Percentiles rank a stretch among this genome's conserved stretches.
Evolutionary conservation across 345 rosid species (phyloP).

Genomic region (Ricinus communis): DNA sequence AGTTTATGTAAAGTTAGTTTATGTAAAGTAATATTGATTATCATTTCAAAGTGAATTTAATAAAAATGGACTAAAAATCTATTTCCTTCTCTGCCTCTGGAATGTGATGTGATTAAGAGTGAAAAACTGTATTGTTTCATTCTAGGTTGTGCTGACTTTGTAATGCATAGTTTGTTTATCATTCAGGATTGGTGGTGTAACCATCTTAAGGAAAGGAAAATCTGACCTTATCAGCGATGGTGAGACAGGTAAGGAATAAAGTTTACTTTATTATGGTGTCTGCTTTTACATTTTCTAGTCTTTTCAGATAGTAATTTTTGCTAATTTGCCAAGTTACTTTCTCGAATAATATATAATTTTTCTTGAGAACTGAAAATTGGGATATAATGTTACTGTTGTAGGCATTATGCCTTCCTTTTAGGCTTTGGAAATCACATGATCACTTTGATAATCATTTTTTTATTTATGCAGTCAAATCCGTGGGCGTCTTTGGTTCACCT

Average conservation of each 20-base stretch:
- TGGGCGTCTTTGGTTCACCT: constrained; percentile 76
- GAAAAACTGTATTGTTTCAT: neutral
- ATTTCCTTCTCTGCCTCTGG: neutral
- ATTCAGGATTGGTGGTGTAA: constrained; percentile 83
- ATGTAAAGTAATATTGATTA: neutral
- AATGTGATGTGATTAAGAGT: neutral
- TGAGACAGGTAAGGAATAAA: constrained; percentile 50
- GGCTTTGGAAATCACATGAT: neutral
- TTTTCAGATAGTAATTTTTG: neutral
- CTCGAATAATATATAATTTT: neutral
- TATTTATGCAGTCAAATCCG: constrained; percentile 63
- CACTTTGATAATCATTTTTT: constrained; percentile 12
- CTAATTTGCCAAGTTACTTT: neutral
- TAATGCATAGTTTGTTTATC: constrained; percentile 17
- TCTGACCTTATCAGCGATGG: constrained; percentile 82
- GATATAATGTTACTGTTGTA: neutral
- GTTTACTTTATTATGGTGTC: neutral
- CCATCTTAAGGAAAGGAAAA: constrained; percentile 81
- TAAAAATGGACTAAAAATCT: neutral
- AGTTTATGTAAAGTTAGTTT: too few relatives aligned
- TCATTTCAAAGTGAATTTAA: neutral
- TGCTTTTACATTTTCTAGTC: neutral
- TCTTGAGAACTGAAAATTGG: neutral
- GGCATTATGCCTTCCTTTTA: neutral
- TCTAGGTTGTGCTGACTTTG: neutral